Evolutionary conservation across 192 early-diverging fungal species (phyloP).

Genomic region (Mortierella hygrophila): DNA sequence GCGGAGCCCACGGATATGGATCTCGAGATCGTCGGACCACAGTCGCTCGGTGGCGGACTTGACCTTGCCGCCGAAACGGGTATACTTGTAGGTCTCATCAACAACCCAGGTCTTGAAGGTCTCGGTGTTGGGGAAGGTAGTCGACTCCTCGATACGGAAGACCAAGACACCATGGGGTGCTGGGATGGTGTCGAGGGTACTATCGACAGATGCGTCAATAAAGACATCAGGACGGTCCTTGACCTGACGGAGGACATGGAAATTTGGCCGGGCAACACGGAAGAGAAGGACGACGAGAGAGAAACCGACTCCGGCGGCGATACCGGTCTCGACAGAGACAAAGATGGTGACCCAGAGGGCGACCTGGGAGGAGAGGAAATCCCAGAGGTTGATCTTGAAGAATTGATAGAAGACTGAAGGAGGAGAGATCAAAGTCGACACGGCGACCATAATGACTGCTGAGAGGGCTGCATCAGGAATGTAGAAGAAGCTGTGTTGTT

Average conservation of each 20-base stretch:
- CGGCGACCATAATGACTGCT: conserved; percentile 54
- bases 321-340: conserved; percentile 73
- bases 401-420: conserved; percentile 58
- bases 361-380: conserved; percentile 46
- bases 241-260: conserved; percentile 63
- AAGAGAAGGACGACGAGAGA: conserved; percentile 82
- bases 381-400: conserved; percentile 57
- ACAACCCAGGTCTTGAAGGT: conserved; percentile 67
- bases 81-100: conserved; percentile 57
- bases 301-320: conserved; percentile 82
- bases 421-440: conserved; percentile 34
- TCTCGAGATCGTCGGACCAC: conserved; percentile 69
- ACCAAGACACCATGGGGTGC: conserved; percentile 77
- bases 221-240: conserved; percentile 52
- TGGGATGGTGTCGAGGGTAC: conserved; percentile 41
- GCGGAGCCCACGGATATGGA: conserved; percentile 32
- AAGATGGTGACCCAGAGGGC: conserved; percentile 71
- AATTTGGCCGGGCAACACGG: conserved; percentile 79
- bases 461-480: conserved; percentile 83
- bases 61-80: conserved; percentile 56
- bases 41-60: conserved; percentile 61
- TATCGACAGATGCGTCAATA: conserved; percentile 12
- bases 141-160: conserved; percentile 72
- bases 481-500: conserved; percentile 74
- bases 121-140: conserved; percentile 79